Conservation (phyloP, 2,329 filamentous ascomycete species). For the Pochonia chlamydosporia region DNA sequence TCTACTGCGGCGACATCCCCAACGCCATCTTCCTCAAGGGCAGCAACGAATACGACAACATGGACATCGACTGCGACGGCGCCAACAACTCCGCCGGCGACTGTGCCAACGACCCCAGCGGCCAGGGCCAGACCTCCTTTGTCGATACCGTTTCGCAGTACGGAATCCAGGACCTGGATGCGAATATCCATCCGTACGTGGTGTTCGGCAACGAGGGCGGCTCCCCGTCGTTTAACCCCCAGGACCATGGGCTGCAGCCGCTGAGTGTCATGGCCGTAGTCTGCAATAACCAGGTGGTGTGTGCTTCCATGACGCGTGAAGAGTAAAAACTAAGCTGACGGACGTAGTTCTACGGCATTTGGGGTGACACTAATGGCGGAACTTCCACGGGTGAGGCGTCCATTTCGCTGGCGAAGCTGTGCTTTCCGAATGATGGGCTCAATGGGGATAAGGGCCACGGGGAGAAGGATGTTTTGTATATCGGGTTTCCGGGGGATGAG, state of each 20-base stretch:
- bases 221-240: slow-evolving; percentile 33
- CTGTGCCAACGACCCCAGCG: slow-evolving; percentile 39
- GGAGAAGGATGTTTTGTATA: slow-evolving; percentile 52
- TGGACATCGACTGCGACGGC: slow-evolving; percentile 57
- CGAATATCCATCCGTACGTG: slow-evolving; percentile 45
- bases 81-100: slow-evolving; percentile 36
- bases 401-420: slow-evolving; percentile 50
- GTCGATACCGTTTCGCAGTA: slow-evolving; percentile 30
- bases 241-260: slow-evolving; percentile 37
- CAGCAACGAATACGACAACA: slow-evolving; percentile 33
- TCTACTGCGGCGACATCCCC: slow-evolving; percentile 28
- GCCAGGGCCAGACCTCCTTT: slow-evolving; percentile 45
- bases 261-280: slow-evolving; percentile 48
- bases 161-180: slow-evolving; percentile 37
- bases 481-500: no score
- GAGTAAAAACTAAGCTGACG: no score
- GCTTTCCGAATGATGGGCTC: slow-evolving; percentile 46
- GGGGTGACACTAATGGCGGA: slow-evolving; percentile 56
- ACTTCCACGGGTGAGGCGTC: slow-evolving; percentile 50
- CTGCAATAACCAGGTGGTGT: no score
- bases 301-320: no score
- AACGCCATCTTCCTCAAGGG: slow-evolving; percentile 24
- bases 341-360: slow-evolving; percentile 48
- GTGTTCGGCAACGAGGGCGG: slow-evolving; percentile 43
- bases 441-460: slow-evolving; percentile 51